Evolutionary conservation across 2,329 filamentous ascomycete species (phyloP).

Genomic region (Zymoseptoria passerinii): DNA sequence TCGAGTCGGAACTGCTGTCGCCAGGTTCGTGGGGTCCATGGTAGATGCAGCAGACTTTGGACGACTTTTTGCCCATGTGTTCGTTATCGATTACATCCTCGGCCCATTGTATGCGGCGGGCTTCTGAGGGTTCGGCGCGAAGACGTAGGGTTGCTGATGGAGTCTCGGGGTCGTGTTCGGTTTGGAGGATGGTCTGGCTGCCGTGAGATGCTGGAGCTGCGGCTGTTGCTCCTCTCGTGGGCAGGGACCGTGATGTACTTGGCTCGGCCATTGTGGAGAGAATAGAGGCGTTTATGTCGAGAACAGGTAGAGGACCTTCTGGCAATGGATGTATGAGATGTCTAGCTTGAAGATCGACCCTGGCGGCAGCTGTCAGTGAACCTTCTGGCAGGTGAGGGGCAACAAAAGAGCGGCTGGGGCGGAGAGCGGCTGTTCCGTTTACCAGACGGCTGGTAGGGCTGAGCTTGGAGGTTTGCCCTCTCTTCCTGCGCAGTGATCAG

Average conservation of each 20-base stretch:
- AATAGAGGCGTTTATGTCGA: not conserved
- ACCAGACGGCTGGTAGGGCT: not conserved
- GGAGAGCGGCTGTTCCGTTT: too few species aligned
- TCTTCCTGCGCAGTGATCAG: not conserved
- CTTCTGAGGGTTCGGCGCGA: constrained; percentile 32
- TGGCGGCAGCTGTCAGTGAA: not conserved
- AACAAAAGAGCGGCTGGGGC: too few species aligned
- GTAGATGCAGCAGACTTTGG: constrained; percentile 99
- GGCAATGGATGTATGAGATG: not conserved
- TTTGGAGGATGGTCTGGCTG: constrained; percentile 27
- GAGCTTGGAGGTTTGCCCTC: not conserved
- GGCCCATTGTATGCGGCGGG: constrained; percentile 76
- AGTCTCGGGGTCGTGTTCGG: constrained; percentile 18
- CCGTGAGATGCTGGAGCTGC: constrained; percentile 22
- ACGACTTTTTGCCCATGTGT: constrained; percentile 84
- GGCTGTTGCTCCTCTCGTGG: constrained; percentile 9
- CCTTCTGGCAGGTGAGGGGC: too few species aligned
- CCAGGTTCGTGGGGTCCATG: constrained; percentile 74
- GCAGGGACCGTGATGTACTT: constrained; percentile 1
- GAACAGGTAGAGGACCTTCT: not conserved
- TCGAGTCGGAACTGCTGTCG: constrained; percentile 65
- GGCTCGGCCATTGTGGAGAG: not conserved
- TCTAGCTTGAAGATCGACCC: not conserved
- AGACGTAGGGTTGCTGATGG: constrained; percentile 31
- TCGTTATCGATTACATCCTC: constrained; percentile 94